phyloP scores from a whole-genome alignment of 768 basidiomycete species.

The Boletus vermiculosoides region DNA sequence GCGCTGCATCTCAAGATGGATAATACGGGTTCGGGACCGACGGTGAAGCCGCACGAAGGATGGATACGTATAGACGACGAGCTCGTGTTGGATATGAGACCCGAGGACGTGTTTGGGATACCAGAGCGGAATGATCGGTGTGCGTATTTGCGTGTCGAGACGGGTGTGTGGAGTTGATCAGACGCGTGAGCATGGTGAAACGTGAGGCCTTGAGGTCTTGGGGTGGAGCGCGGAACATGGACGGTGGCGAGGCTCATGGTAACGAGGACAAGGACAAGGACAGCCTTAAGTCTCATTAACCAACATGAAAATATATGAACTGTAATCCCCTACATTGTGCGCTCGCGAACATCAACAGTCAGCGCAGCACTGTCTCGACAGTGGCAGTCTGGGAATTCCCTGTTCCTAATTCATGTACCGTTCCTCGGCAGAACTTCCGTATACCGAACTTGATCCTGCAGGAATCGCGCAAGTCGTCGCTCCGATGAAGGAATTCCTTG shows the following conservation, averaged over 20 bases:
- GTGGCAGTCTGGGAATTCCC: neutral
- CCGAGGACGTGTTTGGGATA: conserved; percentile 68
- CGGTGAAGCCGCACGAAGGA: conserved; percentile 47
- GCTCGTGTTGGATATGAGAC: conserved; percentile 65
- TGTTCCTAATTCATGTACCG: neutral
- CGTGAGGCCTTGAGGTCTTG: neutral
- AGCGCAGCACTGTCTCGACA: no score
- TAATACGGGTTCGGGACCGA: conserved; percentile 27
- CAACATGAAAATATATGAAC: no score
- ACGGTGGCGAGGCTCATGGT: neutral
- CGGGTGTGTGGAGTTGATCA: conserved; percentile 14
- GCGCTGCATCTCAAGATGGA: conserved; percentile 74
- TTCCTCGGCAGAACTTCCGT: no score
- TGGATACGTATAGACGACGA: conserved; percentile 98
- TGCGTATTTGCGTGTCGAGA: conserved; percentile 70
- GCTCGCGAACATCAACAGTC: no score
- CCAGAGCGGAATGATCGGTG: conserved; percentile 59
- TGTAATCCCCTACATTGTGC: no score
- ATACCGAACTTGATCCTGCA: no score
- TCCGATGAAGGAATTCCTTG: no score
- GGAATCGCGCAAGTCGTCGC: no score
- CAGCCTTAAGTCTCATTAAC: no score
- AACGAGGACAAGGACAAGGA: no score
- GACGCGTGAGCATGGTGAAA: neutral
- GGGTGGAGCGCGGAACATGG: neutral